Evolutionary conservation across 306 rosid genomes (phyloP), one percentile per base, ranked within the genome.

Genomic region (Lathyrus oleraceus): DNA sequence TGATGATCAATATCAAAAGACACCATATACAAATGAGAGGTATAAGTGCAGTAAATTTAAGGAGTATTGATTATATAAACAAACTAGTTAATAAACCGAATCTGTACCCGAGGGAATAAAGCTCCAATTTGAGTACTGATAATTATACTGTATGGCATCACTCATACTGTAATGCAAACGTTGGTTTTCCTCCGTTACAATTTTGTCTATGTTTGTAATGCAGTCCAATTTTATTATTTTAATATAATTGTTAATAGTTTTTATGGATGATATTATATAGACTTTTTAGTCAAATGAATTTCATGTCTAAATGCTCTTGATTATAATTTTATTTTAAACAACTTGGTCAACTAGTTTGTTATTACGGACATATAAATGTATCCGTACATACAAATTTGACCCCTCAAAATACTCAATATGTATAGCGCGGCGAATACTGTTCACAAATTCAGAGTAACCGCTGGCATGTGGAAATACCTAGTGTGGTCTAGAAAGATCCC

Each of bases 391-490:
- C 59, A 52, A 54, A 54, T 54, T 12, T 11, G 65, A 39, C 54
- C 51, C 39, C 52, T 30, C 27, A 70, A 16, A 51, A 51, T 19
- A 17, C 57, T 53, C 8, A 42, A 25, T 2, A 40, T 11, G 20
- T 12, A 45, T 47, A 17, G 52, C 51, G 3, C 17, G 49, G 67
- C 21, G 36, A 62, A 58, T 68, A 65, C 67, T 36, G 20, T 77
- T 70, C 71, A 43, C 38, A 23, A 70, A 40, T 27, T 67, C 16
- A 43, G 25, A 82, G 54, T 6, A 32, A 20, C 2, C 13, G 72
- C 70, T 82, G 87, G 75, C 77, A 49, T 80, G 77, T 20, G 6
- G 81, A 77, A 77, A 70, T 48, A 64, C 77, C 85, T 56, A 65
- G 71, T 54, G 19, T 40, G 14, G n/a, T 8, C 90, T 67, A 69